phyloP scores from a whole-genome alignment of 225 moss, liverwort and hornwort genomes.

The Rhytidiadelphus loreus region DNA sequence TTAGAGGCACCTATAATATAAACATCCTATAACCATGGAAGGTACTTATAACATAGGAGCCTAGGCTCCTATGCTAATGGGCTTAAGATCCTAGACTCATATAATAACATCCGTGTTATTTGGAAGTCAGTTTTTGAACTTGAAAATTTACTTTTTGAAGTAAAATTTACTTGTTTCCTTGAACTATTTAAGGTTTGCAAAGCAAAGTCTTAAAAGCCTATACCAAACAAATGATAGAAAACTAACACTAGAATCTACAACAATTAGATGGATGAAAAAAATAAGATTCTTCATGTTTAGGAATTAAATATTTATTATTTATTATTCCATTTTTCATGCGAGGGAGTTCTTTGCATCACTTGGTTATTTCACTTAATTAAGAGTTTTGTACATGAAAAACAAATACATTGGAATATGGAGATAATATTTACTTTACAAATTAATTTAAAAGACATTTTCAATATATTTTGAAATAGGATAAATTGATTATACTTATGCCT shows the following conservation, averaged over 20 bases:
- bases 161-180: fast-evolving
- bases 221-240: neutral
- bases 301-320: neutral
- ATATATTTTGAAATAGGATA: neutral
- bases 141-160: neutral
- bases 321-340: neutral
- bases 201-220: neutral
- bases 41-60: no score
- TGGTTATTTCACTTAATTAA: neutral
- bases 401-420: neutral
- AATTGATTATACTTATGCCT: neutral
- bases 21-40: no score
- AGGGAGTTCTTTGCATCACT: no score
- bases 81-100: no score
- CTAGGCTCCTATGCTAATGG: no score
- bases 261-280: neutral
- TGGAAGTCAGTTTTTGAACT: no score
- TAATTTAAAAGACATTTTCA: neutral
- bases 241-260: neutral
- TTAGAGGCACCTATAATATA: no score
- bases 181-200: neutral
- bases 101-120: no score
- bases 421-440: neutral
- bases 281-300: fast-evolving
- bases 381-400: neutral